Evolutionary conservation across 805 yeast genomes (phyloP).

Genomic region (Hagleromyces aurorensis): DNA sequence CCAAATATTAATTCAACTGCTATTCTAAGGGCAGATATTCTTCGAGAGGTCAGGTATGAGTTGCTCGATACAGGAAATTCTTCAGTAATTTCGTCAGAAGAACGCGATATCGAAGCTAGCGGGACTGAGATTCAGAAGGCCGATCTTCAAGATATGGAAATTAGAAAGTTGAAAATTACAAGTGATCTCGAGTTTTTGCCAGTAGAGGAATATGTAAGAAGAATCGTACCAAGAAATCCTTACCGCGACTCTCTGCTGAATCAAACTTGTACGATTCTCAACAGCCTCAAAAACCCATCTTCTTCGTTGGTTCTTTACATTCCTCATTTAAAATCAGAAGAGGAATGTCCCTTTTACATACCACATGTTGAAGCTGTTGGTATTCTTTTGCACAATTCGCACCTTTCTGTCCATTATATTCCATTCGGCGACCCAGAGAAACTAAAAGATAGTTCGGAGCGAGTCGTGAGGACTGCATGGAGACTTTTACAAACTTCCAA

Average conservation of each 20-base stretch:
- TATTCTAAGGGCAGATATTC: slow-evolving; percentile 78
- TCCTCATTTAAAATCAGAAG: slow-evolving; percentile 58
- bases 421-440: slow-evolving; percentile 42
- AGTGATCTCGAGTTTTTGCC: slow-evolving; percentile 22
- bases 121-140: slow-evolving; percentile 22
- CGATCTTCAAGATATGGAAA: slow-evolving; percentile 36
- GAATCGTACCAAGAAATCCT: slow-evolving; percentile 89
- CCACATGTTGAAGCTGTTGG: slow-evolving; percentile 81
- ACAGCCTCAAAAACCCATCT: slow-evolving; percentile 23
- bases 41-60: slow-evolving; percentile 43
- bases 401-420: slow-evolving; percentile 65
- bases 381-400: slow-evolving; percentile 41
- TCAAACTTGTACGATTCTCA: slow-evolving; percentile 66
- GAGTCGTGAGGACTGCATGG: slow-evolving; percentile 76
- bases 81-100: slow-evolving; percentile 6
- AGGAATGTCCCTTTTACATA: slow-evolving; percentile 77
- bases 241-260: slow-evolving; percentile 73
- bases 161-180: slow-evolving; percentile 28
- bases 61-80: slow-evolving; percentile 12
- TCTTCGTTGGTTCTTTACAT: slow-evolving; percentile 59
- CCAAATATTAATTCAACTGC: slow-evolving; percentile 92
- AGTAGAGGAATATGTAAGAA: slow-evolving; percentile 56
- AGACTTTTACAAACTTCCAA: slow-evolving; percentile 69
- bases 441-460: slow-evolving; percentile 36
- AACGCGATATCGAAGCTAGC: slow-evolving; percentile 8